Conservation (phyloP, 1,284 basidiomycete genomes). For the Butyriboletus appendiculatus region DNA sequence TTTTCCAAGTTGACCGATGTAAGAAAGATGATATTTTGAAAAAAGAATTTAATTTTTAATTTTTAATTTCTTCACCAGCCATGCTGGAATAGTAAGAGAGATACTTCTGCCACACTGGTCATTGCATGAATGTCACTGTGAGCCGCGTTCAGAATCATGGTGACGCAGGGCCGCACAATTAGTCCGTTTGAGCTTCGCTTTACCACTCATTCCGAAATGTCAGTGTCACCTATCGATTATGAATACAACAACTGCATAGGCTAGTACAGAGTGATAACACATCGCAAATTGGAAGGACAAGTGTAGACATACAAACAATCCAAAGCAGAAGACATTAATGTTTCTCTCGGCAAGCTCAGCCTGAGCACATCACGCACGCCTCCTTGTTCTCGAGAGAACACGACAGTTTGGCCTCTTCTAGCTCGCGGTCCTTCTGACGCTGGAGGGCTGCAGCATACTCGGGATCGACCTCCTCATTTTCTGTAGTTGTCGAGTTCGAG, state of each 20-base stretch:
- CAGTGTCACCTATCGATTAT: constrained; percentile 4
- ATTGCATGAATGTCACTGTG: background rate
- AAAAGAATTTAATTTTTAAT: no score
- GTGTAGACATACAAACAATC: constrained; percentile 8
- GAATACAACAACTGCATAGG: constrained; percentile 20
- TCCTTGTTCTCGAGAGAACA: constrained; percentile 92
- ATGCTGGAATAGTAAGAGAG: no score
- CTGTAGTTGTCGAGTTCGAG: constrained; percentile 35
- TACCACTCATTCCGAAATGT: background rate
- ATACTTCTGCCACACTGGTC: background rate
- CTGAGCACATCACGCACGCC: constrained; percentile 85
- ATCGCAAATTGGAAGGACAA: constrained; percentile 2
- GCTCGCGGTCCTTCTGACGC: constrained; percentile 71
- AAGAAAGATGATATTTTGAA: no score
- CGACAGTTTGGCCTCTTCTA: constrained; percentile 77
- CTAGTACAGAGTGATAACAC: constrained; percentile 14
- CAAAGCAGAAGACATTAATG: constrained; percentile 4
- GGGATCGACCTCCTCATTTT: constrained; percentile 65
- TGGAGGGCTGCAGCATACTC: constrained; percentile 84
- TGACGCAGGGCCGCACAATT: no score
- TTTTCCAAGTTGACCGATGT: no score
- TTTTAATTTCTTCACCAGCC: no score
- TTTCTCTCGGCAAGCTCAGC: constrained; percentile 40
- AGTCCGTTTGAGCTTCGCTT: background rate
- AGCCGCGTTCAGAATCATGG: background rate